Percentiles rank a stretch among this genome's conserved stretches.
phyloP scores from a whole-genome alignment of 768 basidiomycete genomes.

The Lactarius quietus region DNA sequence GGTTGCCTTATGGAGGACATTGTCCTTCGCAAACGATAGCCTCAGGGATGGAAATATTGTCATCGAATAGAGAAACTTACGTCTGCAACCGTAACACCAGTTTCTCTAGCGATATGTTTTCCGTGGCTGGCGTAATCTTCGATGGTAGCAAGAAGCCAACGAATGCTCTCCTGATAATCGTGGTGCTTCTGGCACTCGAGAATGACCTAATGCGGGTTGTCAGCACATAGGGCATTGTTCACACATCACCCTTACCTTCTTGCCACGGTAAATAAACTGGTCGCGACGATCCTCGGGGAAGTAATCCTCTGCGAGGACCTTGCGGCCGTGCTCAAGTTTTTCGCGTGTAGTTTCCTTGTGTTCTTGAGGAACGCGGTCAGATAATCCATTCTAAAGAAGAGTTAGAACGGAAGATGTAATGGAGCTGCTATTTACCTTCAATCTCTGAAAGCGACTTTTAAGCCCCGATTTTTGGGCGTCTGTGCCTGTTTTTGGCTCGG shows the following conservation, averaged over 20 bases:
- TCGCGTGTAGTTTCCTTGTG: slow-evolving; percentile 58
- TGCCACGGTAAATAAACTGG: slow-evolving; percentile 88
- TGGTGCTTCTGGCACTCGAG: slow-evolving; percentile 91
- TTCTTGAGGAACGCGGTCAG: slow-evolving; percentile 62
- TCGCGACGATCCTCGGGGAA: slow-evolving; percentile 90
- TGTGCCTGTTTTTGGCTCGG: slow-evolving; percentile 35
- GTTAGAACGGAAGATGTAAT: neutral
- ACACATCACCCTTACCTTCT: slow-evolving; percentile 57
- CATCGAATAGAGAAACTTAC: slow-evolving; percentile 29
- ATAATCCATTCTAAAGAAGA: slow-evolving; percentile 37
- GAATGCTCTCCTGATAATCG: slow-evolving; percentile 79
- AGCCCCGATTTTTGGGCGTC: slow-evolving; percentile 38
- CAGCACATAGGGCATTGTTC: neutral
- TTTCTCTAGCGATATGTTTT: slow-evolving; percentile 36
- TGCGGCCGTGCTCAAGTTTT: slow-evolving; percentile 53
- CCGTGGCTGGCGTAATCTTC: slow-evolving; percentile 61
- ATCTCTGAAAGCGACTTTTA: slow-evolving; percentile 32
- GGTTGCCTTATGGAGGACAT: slow-evolving; percentile 52
- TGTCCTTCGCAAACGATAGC: slow-evolving; percentile 40
- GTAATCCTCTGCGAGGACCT: slow-evolving; percentile 75
- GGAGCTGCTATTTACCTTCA: slow-evolving; percentile 29
- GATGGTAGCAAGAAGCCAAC: slow-evolving; percentile 64
- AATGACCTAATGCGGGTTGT: slow-evolving; percentile 48
- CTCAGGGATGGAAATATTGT: slow-evolving; percentile 24
- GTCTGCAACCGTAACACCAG: slow-evolving; percentile 21